A percentile compares a stretch with the other conserved stretches of the same genome.
phyloP scores from a whole-genome alignment of 2,329 filamentous ascomycete genomes.

The Fusarium liriodendri region DNA sequence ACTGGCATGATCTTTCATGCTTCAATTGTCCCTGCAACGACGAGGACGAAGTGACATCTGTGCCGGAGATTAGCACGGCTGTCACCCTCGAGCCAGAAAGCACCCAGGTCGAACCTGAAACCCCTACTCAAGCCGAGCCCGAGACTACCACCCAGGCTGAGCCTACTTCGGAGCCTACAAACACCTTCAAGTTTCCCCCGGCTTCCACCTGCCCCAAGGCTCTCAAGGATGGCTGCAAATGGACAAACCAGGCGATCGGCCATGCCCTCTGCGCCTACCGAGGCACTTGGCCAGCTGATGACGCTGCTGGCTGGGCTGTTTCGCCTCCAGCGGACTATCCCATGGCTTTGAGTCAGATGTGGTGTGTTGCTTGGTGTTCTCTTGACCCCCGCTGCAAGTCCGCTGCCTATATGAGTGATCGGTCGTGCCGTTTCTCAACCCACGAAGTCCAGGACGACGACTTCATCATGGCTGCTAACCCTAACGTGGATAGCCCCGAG shows the following conservation, averaged over 20 bases:
- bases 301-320: not conserved
- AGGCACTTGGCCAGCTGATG: not conserved
- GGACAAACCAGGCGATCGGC: not conserved
- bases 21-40: constrained; percentile 1
- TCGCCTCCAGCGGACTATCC: not conserved
- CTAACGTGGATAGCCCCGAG: not conserved
- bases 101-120: not conserved
- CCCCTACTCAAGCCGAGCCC: not conserved
- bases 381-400: not conserved
- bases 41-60: not conserved
- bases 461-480: not conserved
- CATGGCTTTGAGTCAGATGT: constrained; percentile 1
- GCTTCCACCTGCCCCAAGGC: not conserved
- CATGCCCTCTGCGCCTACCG: not conserved
- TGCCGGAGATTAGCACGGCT: not conserved
- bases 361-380: constrained; percentile 2
- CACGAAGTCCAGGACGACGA: not conserved
- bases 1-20: constrained; percentile 4
- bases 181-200: not conserved
- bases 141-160: not conserved
- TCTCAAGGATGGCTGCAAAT: not conserved
- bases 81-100: not conserved
- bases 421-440: not conserved
- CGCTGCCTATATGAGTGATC: not conserved
- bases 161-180: not conserved